Base-by-base conservation (phyloP, 148 eudicot species). In the Suaeda aralocaspica region DNA sequence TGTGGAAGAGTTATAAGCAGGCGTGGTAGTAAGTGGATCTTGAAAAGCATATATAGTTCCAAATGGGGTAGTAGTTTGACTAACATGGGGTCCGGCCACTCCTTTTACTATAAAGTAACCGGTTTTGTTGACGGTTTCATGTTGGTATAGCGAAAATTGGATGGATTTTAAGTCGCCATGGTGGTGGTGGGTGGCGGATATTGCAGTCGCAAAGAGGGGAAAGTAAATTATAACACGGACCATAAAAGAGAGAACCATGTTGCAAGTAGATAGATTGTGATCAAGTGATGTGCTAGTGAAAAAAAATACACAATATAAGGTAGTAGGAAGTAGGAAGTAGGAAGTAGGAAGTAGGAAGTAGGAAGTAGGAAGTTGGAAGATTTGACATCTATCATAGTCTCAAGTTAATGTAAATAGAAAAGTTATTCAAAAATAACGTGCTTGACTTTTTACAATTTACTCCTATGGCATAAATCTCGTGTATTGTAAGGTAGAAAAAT, bases 21-120 rank as follows among this genome's bases (percentile, higher is more conserved):
- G 57, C 18, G 77, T 48, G n/a, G 41, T 22, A 0, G 76, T 73
- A 21, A 73, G 70, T 8, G 28, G n/a, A 46, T 65, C 71, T 31
- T 45, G 58, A 5, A 66, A 8, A 5, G 56, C 66, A 13, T 28
- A 69, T 8, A 74, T 57, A 39, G 71, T 74, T 9, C 77, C 77
- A 6, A 74, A 74, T 8, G 77, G 77, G n/a, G 77, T 59, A 2
- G 77, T 67, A 5, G 66, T 66, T 57, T 67, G 45, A 15, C 71
- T 66, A 9, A 67, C 41, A 25, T 46, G 33, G 9, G 77, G 53
- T n/a, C 71, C 71, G 15, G 51, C 22, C 14, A 62, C 53, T 2
- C 71, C 69, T 8, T 61, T 42, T 8, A 57, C 65, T 57, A 74
- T 58, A 28, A 74, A 16, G 66, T 29, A 74, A 64, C 49, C 71